Base-by-base conservation (phyloP, 495 filamentous ascomycete species). In the Cudoniella acicularis region DNA sequence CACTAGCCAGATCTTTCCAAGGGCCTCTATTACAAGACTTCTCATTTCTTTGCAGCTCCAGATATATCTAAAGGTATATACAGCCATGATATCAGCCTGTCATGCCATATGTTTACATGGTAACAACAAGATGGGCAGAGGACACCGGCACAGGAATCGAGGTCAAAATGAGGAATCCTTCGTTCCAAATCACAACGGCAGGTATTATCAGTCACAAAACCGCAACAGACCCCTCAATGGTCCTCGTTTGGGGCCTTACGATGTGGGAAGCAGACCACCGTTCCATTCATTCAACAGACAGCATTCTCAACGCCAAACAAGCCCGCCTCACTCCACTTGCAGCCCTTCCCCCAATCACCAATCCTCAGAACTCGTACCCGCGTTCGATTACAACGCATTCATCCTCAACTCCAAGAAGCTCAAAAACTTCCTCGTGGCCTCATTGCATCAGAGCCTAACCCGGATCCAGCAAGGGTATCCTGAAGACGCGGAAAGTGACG, bases 401-500 rank as follows among this genome's bases (percentile, higher is more conserved):
- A 8, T 52, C 20, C 30, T 18, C 17, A 30, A 52, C 11, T 57
- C 53, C 22, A 50, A 58, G 23, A 18, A 43, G 1, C 25, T 61
- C 47, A 61, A 61, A 36, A 0, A 25, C 10, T 13, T 25, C 24
- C 18, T 65, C 13, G 1, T 52, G 6, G 24, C 36, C 0, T 27
- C 41, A 2, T 16, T 62, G 9, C 26, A 55, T 22, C 45, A 63
- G 24, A 51, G 20, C 3, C 26, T 62, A 1, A 2, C n/a, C 13
- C 23, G 51, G 3, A 49, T 60, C 2, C 24, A 60, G 13, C 59
- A 56, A 24, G 60, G 59, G 64, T 57, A 41, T 20, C 60, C 64
- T 1, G 56, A 60, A 36, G 30, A 36, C 30, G 13, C 13, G 6
- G 30, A 36, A 36, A 6, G 6, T 6, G 30, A 36, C 9, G 55